Evolutionary conservation across 495 filamentous ascomycete genomes (phyloP).

Genomic region (Hypomontagnella monticulosa): DNA sequence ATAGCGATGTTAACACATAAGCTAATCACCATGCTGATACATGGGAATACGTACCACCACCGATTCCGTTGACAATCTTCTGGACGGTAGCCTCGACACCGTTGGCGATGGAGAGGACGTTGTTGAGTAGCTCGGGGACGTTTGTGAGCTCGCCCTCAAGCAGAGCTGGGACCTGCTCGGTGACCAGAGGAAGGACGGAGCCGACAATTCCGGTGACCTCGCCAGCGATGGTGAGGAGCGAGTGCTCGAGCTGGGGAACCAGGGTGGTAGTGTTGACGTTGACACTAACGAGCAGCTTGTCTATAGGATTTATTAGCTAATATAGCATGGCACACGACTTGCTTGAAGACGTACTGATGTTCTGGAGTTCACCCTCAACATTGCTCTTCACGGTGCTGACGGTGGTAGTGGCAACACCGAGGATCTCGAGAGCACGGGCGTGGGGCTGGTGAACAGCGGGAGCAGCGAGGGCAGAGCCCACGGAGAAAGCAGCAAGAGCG

Average conservation of each 20-base stretch:
- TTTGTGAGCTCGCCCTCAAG: conserved; percentile 26
- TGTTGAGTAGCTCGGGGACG: conserved; percentile 27
- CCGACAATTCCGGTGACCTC: conserved; percentile 31
- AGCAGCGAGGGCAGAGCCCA: conserved; percentile 45
- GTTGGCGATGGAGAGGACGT: conserved; percentile 27
- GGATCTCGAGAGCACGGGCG: conserved; percentile 18
- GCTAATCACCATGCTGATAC: no score
- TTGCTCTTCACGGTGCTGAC: conserved; percentile 20
- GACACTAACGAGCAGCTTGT: conserved; percentile 4
- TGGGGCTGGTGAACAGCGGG: conserved; percentile 28
- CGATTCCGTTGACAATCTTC: conserved; percentile 11
- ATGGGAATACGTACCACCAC: conserved; percentile 21
- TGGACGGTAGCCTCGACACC: conserved; percentile 33
- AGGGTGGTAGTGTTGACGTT: conserved; percentile 15
- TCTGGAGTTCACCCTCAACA: conserved; percentile 22
- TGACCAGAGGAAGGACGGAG: conserved; percentile 25
- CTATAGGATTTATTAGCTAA: background rate
- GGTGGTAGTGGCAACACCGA: conserved; percentile 17
- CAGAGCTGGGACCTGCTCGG: conserved; percentile 10
- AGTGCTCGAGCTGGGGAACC: conserved; percentile 31
- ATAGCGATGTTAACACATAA: conserved; percentile 25
- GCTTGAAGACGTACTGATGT: conserved; percentile 26
- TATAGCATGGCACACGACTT: background rate
- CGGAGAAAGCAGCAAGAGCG: conserved; percentile 39
- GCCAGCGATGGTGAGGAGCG: conserved; percentile 26